Percentiles rank a stretch among this genome's conserved stretches.
Evolutionary conservation across 805 yeast genomes (phyloP).

Genomic region (Metschnikowia cubensis): DNA sequence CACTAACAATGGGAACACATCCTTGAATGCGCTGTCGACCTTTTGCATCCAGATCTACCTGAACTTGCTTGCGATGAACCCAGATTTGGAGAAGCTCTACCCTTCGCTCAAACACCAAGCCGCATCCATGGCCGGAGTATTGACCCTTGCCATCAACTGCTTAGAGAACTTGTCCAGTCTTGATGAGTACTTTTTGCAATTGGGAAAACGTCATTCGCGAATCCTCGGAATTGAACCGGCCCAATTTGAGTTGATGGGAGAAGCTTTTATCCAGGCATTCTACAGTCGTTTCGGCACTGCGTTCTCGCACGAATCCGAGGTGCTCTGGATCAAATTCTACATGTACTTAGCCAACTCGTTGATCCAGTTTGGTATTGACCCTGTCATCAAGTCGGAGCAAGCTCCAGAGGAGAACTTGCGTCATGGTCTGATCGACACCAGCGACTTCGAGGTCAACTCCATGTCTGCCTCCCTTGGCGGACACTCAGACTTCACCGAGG

Average conservation of each 20-base stretch:
- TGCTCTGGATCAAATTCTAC: slow-evolving; percentile 68
- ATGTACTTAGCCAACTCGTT: slow-evolving; percentile 65
- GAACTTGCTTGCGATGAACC: slow-evolving; percentile 59
- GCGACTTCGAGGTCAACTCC: slow-evolving; percentile 10
- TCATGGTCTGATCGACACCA: slow-evolving; percentile 9
- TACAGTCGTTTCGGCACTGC: slow-evolving; percentile 55
- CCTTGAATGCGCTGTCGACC: slow-evolving; percentile 39
- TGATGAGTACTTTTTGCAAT: slow-evolving; percentile 54
- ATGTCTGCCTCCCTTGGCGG: slow-evolving; percentile 8
- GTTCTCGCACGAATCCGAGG: slow-evolving; percentile 59
- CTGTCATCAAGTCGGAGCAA: slow-evolving; percentile 25
- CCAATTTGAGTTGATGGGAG: slow-evolving; percentile 70
- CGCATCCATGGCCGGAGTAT: slow-evolving; percentile 71
- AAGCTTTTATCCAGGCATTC: slow-evolving; percentile 64
- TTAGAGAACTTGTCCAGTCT: slow-evolving; percentile 55
- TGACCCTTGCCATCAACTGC: slow-evolving; percentile 62
- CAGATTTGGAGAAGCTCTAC: slow-evolving; percentile 57
- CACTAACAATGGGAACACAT: slow-evolving; percentile 12
- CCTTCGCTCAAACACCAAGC: slow-evolving; percentile 81
- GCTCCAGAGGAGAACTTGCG: neutral
- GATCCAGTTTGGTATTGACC: slow-evolving; percentile 57
- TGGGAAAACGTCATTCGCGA: slow-evolving; percentile 74
- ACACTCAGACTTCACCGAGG: slow-evolving; percentile 8
- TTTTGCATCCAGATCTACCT: slow-evolving; percentile 77
- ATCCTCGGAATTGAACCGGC: slow-evolving; percentile 68